phyloP scores from a whole-genome alignment of 1,139 yeast species.

The Lizanozyma gosingica region DNA sequence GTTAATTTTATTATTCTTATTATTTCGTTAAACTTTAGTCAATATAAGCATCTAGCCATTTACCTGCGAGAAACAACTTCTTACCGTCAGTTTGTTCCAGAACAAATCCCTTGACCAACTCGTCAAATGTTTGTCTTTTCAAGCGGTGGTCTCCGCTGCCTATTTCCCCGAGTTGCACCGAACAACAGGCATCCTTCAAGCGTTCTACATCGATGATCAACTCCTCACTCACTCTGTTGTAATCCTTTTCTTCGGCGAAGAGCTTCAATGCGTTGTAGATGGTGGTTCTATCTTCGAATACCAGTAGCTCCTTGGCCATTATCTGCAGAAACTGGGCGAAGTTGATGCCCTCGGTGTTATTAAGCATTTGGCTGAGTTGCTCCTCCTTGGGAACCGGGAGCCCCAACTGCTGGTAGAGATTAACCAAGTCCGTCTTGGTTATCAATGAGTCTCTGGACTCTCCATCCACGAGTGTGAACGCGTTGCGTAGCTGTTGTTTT shows the following conservation, averaged over 20 bases:
- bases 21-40: constrained; percentile 15
- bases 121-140: constrained; percentile 41
- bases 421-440: constrained; percentile 47
- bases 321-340: constrained; percentile 65
- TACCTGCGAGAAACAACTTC: constrained; percentile 43
- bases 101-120: constrained; percentile 47
- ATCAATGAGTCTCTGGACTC: constrained; percentile 68
- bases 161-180: constrained; percentile 35
- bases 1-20: background rate
- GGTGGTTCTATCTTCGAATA: constrained; percentile 53
- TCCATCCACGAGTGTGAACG: constrained; percentile 65
- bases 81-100: constrained; percentile 52
- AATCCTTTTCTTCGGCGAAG: constrained; percentile 38
- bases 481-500: constrained; percentile 36
- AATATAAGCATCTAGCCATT: constrained; percentile 51
- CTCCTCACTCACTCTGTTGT: constrained; percentile 12
- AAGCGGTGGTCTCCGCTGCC: constrained; percentile 45
- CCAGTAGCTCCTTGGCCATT: constrained; percentile 52
- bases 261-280: constrained; percentile 55
- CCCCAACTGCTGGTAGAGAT: constrained; percentile 45
- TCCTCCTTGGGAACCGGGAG: constrained; percentile 29
- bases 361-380: constrained; percentile 29
- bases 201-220: constrained; percentile 40
- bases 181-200: constrained; percentile 40
- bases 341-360: constrained; percentile 38